Evolutionary conservation across 176 grass and related monocot genomes (phyloP).

Genomic region (Paspalum notatum): DNA sequence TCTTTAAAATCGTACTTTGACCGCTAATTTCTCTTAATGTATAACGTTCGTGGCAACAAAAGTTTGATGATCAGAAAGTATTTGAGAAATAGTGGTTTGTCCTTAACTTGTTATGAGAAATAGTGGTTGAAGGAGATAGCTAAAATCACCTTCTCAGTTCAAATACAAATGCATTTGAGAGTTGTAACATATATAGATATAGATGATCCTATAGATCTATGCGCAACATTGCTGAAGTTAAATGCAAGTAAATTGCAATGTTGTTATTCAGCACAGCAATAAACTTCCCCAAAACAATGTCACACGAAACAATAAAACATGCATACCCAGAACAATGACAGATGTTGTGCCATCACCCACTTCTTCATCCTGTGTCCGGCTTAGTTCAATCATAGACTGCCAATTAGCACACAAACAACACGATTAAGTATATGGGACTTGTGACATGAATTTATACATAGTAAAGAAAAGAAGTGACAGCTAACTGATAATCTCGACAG

Average conservation of each 20-base stretch:
- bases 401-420: not conserved
- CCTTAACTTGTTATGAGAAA: not conserved
- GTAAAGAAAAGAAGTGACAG: not conserved
- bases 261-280: not conserved
- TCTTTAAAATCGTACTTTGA: too few relatives aligned
- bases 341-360: constrained; percentile 99
- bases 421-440: not conserved
- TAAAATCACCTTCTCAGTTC: constrained; percentile 9
- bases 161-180: not conserved
- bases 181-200: not conserved
- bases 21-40: too few relatives aligned
- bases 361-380: constrained; percentile 98
- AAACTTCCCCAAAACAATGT: not conserved
- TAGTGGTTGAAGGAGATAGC: not conserved
- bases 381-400: constrained; percentile 98
- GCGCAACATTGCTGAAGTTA: not conserved
- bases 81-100: not conserved
- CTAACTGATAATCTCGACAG: not conserved
- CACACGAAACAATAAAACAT: not conserved
- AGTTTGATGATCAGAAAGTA: too few relatives aligned
- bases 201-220: not conserved
- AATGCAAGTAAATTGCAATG: not conserved
- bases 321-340: constrained; percentile 95
- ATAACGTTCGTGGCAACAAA: too few relatives aligned
- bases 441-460: not conserved